Evolutionary conservation across 2,329 filamentous ascomycete genomes (phyloP), one percentile per base, ranked within the genome.

Genomic region (Penicillium sclerotigenum): DNA sequence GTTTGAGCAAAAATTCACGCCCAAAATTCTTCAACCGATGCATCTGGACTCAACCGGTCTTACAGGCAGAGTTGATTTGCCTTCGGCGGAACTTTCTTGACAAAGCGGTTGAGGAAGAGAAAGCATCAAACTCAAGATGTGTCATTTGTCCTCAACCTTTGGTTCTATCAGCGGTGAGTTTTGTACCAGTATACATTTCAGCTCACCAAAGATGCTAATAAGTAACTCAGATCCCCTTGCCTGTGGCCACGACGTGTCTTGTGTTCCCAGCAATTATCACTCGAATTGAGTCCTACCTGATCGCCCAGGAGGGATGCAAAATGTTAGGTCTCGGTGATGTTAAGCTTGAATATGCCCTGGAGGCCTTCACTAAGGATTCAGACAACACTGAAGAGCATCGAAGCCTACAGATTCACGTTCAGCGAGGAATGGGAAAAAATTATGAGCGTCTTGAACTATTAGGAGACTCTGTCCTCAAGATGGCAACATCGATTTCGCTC

Each of bases 391-490:
- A 88, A 8, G 90, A 96, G 36, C 83, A 90, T 58, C 80, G 79
- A 0, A 78, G 82, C 33, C 81, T 87, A 54, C 83, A 88, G 37
- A 74, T 90, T 50, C 89, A 91, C 63, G 86, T 92, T 45, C 89
- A 91, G 64, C 79, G 83, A 46, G 92, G 91, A 3, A 96, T 96
- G 91, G 91, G 91, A 1, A 87, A 87, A 37, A 97, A 97, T 65
- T 99, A 99, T 66, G 94, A 99, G 72, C 84, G 94, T 13, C 81
- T 97, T 0, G 94, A 99, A 67, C 96, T 97, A 57, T 80, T 97
- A 2, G 94, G 94, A 0, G 94, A 99, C 71, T 89, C 88, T 33
- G 96, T 97, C 67, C 80, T 99, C 57, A 99, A 99, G 74, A 93
- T 97, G 87, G 90, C 90, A 11, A 97, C 93, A 0, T 93, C 92